These are phyloP conservation scores for Mycena sanguinolenta DNA, from an alignment of 768 basidiomycete species.

Conservation along the genomic window DNA sequence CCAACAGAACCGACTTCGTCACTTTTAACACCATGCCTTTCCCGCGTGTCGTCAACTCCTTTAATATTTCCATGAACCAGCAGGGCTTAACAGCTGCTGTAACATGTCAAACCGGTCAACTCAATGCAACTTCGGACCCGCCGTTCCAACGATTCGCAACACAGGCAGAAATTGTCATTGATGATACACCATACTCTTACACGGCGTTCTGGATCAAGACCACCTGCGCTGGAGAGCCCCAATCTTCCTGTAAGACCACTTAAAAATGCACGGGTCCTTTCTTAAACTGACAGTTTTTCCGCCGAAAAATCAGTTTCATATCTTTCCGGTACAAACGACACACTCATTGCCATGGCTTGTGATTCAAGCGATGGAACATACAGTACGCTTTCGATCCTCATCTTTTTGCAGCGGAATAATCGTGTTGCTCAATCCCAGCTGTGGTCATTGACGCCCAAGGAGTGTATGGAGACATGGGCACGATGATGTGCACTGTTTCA, in stretches of 20 bases:
- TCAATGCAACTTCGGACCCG: neutral
- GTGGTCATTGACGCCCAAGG: neutral
- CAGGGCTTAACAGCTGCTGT: neutral
- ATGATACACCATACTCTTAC: neutral
- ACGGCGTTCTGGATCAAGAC: neutral
- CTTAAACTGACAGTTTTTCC: neutral
- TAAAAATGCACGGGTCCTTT: neutral
- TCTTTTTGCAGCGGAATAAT: neutral
- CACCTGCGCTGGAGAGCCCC: neutral
- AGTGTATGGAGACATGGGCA: neutral
- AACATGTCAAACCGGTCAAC: neutral
- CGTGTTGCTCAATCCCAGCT: neutral
- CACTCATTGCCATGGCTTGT: neutral
- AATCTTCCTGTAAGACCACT: neutral
- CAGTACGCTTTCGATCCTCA: neutral
- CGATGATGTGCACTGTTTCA: neutral
- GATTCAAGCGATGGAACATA: neutral
- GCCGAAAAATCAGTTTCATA: neutral
- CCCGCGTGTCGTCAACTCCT: neutral
- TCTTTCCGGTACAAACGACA: neutral
- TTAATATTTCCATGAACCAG: neutral
- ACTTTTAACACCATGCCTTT: neutral
- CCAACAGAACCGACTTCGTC: neutral
- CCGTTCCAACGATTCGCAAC: neutral
- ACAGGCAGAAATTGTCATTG: neutral